phyloP scores from a whole-genome alignment of 768 basidiomycete genomes.

The Strobilomyces confusus region DNA sequence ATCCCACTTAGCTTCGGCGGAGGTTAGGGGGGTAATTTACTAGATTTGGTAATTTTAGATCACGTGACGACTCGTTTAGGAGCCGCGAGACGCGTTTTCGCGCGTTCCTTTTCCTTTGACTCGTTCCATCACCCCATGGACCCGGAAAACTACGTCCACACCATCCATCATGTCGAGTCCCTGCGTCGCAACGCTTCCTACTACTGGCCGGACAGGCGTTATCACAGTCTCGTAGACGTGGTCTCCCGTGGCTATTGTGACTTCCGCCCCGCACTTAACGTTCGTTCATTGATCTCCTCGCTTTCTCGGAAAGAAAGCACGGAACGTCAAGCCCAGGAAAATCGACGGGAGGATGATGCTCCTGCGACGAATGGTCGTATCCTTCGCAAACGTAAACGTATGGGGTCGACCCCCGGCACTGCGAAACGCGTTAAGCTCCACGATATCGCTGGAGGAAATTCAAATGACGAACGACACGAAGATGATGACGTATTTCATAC shows the following conservation, averaged over 20 bases:
- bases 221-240: slow-evolving; percentile 6
- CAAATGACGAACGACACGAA: not conserved
- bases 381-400: slow-evolving; percentile 19
- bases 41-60: not conserved
- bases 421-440: slow-evolving; percentile 16
- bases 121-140: slow-evolving; percentile 4
- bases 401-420: not conserved
- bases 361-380: not conserved
- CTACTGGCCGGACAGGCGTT: slow-evolving; percentile 23
- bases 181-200: slow-evolving; percentile 20
- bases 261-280: slow-evolving; percentile 31
- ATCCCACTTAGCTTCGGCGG: no score
- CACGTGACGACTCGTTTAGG: slow-evolving; percentile 13
- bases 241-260: not conserved
- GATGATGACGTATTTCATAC: not conserved
- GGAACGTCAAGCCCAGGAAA: not conserved
- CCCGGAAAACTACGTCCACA: slow-evolving; percentile 4
- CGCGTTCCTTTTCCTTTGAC: slow-evolving; percentile 1
- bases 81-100: slow-evolving; percentile 3
- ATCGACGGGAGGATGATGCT: not conserved
- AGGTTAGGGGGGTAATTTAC: slow-evolving; percentile 3
- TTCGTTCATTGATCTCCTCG: slow-evolving; percentile 23
- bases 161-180: slow-evolving; percentile 27
- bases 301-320: slow-evolving; percentile 4
- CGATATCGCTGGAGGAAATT: not conserved